Base-by-base conservation (phyloP, 176 grass and related monocot species). In the Lolium multiflorum region DNA sequence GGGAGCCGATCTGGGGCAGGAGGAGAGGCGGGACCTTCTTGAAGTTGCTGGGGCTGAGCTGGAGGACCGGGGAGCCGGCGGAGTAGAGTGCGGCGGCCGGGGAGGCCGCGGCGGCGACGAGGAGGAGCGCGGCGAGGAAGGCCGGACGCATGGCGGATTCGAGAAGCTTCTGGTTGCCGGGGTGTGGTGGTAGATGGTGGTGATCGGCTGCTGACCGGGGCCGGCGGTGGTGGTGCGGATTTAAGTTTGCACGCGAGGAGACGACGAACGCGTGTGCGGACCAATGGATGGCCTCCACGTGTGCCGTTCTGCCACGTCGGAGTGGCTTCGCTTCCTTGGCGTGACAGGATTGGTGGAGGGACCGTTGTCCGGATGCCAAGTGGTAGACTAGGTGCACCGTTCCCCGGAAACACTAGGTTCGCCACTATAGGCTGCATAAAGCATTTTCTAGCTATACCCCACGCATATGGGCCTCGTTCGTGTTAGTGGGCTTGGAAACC, bases 21-120 rank as follows among this genome's bases (percentile, higher is more conserved):
- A 78, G 9, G 38, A 52, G 74, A 37, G 6, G 51, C 2, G 71
- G 69, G 64, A 96, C 97, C 94, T 99, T 99, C 88, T 99, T 99
- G 94, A 99, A 99, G 83, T 96, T 99, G 82, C 74, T 90, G 64
- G 97, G 94, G 68, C 57, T 96, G 85, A 99, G 92, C 76, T 99
- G 97, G 74, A 99, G 63, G 84, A 99, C 94, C 17, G 97, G 92
- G 38, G 97, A 99, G 49, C 94, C 93, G 52, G 90, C 81, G 1
- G 97, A 94, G 82, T 99, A 99, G 46, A 99, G 94, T 0, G 97
- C 92, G 28, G 82, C 85, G 0, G 82, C 92, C 58, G 94, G 87
- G 1, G 82, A 85, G 17, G 79, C 85, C 62, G 77, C 77, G 22
- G 26, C 72, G 25, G 82, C 66, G 71, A 83, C 47, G 47, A 71